Conservation (phyloP, 1,139 yeast genomes). For the Saccharomycopsis hybrid region DNA sequence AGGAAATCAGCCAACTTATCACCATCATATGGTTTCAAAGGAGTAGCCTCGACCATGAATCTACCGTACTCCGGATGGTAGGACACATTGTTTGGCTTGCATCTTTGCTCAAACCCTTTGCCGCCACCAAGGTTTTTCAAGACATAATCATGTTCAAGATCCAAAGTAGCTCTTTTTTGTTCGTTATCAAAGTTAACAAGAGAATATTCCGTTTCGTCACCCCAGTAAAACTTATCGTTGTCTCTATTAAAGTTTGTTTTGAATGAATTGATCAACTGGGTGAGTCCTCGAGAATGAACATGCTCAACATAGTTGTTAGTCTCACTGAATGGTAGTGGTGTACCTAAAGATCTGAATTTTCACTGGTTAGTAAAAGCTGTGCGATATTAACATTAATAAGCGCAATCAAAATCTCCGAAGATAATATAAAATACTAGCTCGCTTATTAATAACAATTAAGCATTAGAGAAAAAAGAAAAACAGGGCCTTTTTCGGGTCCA, state of each 20-base stretch:
- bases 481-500: too few species aligned
- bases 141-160: constrained; percentile 75
- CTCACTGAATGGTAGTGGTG: constrained; percentile 86
- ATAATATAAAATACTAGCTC: too few species aligned
- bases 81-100: constrained; percentile 48
- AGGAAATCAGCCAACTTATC: constrained; percentile 46
- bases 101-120: constrained; percentile 23
- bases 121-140: constrained; percentile 56
- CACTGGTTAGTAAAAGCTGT: too few species aligned
- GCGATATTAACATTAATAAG: too few species aligned
- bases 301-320: constrained; percentile 67
- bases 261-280: constrained; percentile 69
- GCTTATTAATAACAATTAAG: too few species aligned
- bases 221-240: constrained; percentile 77
- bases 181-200: constrained; percentile 35
- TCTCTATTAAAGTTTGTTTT: constrained; percentile 49
- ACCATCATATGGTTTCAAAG: constrained; percentile 61
- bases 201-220: constrained; percentile 88
- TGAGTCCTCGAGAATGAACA: constrained; percentile 75
- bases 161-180: constrained; percentile 41
- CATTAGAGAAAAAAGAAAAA: too few species aligned
- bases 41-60: constrained; percentile 95
- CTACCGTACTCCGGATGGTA: constrained; percentile 98
- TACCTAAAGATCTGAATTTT: constrained; percentile 72
- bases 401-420: too few species aligned